A percentile compares a stretch with the other conserved stretches of the same genome.
phyloP scores from a whole-genome alignment of 2,329 filamentous ascomycete genomes.

The Alternaria sp. region DNA sequence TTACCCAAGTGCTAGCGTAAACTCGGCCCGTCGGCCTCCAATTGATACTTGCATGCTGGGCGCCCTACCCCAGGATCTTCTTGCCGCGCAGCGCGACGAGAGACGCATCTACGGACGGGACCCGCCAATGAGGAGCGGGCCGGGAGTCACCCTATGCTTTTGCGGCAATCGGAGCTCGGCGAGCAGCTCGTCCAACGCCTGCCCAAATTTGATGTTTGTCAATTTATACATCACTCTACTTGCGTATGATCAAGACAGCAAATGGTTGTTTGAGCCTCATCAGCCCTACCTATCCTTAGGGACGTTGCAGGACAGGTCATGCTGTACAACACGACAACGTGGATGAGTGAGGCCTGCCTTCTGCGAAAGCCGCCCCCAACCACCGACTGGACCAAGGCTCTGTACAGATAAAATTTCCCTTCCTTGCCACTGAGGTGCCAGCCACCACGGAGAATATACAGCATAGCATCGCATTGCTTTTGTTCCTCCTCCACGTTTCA shows the following conservation, averaged over 20 bases:
- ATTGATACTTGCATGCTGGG: slow-evolving; percentile 18
- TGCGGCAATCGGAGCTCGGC: slow-evolving; percentile 9
- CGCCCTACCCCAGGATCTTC: slow-evolving; percentile 36
- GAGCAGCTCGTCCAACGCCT: slow-evolving; percentile 1
- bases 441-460: slow-evolving; percentile 1
- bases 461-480: neutral
- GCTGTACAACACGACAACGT: neutral
- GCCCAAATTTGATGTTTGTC: neutral
- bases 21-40: slow-evolving; percentile 21
- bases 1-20: slow-evolving; percentile 10
- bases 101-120: slow-evolving; percentile 1
- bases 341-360: neutral
- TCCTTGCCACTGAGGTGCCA: neutral
- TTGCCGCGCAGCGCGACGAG: slow-evolving; percentile 5
- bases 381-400: neutral
- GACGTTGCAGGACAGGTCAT: neutral
- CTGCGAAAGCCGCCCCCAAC: slow-evolving; percentile 2
- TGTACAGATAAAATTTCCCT: neutral
- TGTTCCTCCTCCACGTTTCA: slow-evolving; percentile 9
- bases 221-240: neutral
- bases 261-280: neutral
- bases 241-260: neutral
- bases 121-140: slow-evolving; percentile 15
- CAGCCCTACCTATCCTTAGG: neutral
- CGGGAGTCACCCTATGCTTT: slow-evolving; percentile 9